Evolutionary conservation across 2,329 filamentous ascomycete species (phyloP).

Genomic region (Botrytis paeoniae): DNA sequence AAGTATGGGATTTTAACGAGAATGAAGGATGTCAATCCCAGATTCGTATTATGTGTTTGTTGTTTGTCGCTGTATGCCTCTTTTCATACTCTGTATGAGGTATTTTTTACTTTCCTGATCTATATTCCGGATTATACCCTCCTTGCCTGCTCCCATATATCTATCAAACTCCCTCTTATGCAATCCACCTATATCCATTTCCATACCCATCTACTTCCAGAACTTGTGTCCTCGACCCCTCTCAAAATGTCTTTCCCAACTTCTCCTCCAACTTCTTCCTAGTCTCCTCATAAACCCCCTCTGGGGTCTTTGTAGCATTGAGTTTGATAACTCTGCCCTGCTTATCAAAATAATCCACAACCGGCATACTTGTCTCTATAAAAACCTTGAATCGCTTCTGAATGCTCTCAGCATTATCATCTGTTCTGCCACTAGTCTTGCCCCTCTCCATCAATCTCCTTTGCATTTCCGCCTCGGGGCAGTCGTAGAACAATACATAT

Average conservation of each 20-base stretch:
- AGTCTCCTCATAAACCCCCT: constrained; percentile 57
- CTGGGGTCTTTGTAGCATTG: constrained; percentile 64
- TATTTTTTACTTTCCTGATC: constrained; percentile 21
- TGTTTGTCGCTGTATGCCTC: not conserved
- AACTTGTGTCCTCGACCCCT: not conserved
- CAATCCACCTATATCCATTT: constrained; percentile 2
- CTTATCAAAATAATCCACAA: constrained; percentile 78
- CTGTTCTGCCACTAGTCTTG: constrained; percentile 63
- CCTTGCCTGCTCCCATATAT: constrained; percentile 16
- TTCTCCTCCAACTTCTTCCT: constrained; percentile 48
- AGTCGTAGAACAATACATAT: constrained; percentile 92
- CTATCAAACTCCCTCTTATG: constrained; percentile 5
- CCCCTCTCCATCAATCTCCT: constrained; percentile 21
- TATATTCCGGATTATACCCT: constrained; percentile 9
- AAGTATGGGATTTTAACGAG: not conserved
- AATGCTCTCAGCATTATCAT: constrained; percentile 95
- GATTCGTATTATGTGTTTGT: not conserved
- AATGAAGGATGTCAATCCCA: constrained; percentile 23
- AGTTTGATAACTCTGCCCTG: constrained; percentile 79
- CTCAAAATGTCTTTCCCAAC: constrained; percentile 47
- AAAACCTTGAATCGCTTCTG: constrained; percentile 95
- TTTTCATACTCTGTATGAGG: constrained; percentile 17
- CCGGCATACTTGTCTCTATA: constrained; percentile 95
- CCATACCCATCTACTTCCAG: not conserved
- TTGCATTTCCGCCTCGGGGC: constrained; percentile 81